Evolutionary conservation across 192 early-diverging fungal species (phyloP).

Genomic region (Lobosporangium transversale): DNA sequence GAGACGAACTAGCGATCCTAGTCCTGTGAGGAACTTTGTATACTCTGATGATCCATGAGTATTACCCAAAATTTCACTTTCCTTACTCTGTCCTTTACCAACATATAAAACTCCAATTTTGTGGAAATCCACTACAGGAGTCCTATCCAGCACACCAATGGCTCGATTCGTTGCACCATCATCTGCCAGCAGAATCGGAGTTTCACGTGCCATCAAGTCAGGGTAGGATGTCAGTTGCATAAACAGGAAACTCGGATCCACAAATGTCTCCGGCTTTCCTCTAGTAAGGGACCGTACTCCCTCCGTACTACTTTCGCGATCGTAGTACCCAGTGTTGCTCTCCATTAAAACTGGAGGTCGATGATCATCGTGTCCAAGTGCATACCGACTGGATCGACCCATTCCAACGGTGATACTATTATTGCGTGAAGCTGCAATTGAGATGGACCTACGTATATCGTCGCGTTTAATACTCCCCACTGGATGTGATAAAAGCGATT

Average conservation of each 20-base stretch:
- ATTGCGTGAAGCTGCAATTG: conserved; percentile 31
- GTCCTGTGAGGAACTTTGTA: conserved; percentile 80
- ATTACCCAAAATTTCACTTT: conserved; percentile 90
- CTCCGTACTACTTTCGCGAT: conserved; percentile 23
- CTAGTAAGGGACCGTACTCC: conserved; percentile 17
- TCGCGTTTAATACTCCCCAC: conserved; percentile 30
- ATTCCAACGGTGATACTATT: conserved; percentile 36
- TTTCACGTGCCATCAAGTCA: conserved; percentile 66
- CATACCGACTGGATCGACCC: conserved; percentile 27
- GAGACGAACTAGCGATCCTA: conserved; percentile 82
- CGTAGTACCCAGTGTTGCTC: conserved; percentile 21
- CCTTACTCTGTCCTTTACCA: conserved; percentile 83
- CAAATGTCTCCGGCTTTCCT: conserved; percentile 49
- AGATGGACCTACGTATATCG: conserved; percentile 38
- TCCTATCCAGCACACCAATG: conserved; percentile 86
- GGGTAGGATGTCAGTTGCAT: conserved; percentile 81
- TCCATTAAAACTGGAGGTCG: conserved; percentile 13
- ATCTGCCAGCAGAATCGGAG: conserved; percentile 72
- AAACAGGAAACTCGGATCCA: conserved; percentile 70
- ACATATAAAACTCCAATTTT: conserved; percentile 97
- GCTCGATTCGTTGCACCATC: conserved; percentile 81
- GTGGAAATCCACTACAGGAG: conserved; percentile 91
- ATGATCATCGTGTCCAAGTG: conserved; percentile 39
- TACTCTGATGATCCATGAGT: conserved; percentile 88
- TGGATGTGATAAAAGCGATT: conserved; percentile 44